Conservation (phyloP, 2,329 filamentous ascomycete genomes). For the Diaporthe sp. region DNA sequence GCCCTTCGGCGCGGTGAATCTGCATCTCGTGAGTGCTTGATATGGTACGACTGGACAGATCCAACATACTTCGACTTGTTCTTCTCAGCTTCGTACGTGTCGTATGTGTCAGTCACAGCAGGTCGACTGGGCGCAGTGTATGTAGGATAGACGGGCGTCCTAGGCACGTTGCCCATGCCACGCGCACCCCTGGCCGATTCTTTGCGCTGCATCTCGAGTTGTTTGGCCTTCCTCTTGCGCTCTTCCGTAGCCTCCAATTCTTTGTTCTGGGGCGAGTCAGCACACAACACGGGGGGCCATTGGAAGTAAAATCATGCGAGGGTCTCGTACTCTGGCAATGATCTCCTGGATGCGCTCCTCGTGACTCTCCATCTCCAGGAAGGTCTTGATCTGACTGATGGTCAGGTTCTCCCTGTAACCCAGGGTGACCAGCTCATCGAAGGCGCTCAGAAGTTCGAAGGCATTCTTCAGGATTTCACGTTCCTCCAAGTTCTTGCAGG, state of each 20-base stretch:
- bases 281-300: not conserved
- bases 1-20: slow-evolving; percentile 77
- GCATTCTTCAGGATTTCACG: slow-evolving; percentile 94
- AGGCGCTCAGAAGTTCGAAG: slow-evolving; percentile 95
- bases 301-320: not conserved
- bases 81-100: slow-evolving; percentile 96
- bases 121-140: slow-evolving; percentile 85
- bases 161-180: slow-evolving; percentile 62
- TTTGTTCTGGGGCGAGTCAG: slow-evolving; percentile 77
- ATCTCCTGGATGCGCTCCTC: slow-evolving; percentile 99
- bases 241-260: slow-evolving; percentile 98
- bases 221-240: slow-evolving; percentile 98
- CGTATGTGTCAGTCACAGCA: slow-evolving; percentile 83
- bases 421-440: slow-evolving; percentile 95
- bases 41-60: not conserved
- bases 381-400: slow-evolving; percentile 97
- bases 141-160: slow-evolving; percentile 86
- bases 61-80: slow-evolving; percentile 85
- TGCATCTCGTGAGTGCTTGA: slow-evolving; percentile 46
- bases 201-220: slow-evolving; percentile 98
- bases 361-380: slow-evolving; percentile 98
- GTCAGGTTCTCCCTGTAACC: slow-evolving; percentile 97
- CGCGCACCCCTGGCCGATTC: slow-evolving; percentile 86
- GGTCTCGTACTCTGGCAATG: slow-evolving; percentile 78
- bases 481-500: slow-evolving; percentile 96